These are phyloP conservation scores for Gryganskiella cystojenkinii DNA, from an alignment of 192 early-diverging fungal genomes.

Conservation along the genomic window DNA sequence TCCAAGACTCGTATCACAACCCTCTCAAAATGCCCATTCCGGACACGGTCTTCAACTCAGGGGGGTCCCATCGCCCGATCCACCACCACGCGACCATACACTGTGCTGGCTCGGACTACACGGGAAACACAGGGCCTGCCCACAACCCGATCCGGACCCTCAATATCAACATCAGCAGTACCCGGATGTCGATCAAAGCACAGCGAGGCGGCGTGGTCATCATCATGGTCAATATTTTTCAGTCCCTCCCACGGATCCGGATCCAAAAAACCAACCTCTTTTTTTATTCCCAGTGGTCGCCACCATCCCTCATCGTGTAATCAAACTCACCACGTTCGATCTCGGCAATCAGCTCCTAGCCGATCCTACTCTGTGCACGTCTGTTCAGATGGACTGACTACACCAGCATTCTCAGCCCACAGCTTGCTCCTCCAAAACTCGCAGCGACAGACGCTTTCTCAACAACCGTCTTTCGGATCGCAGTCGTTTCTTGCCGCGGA, in stretches of 20 bases:
- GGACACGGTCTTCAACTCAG: conserved; percentile 15
- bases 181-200: not conserved
- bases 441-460: conserved; percentile 17
- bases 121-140: not conserved
- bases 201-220: conserved; percentile 25
- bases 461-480: conserved; percentile 28
- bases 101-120: not conserved
- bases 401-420: conserved; percentile 3
- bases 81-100: not conserved
- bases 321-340: not conserved
- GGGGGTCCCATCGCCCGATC: not conserved
- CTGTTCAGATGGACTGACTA: conserved; percentile 5
- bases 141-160: not conserved
- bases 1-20: conserved; percentile 24
- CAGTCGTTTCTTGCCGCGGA: conserved; percentile 31
- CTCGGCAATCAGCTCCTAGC: conserved; percentile 7
- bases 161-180: not conserved
- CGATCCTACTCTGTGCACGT: conserved; percentile 38
- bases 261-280: conserved; percentile 19
- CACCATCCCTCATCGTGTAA: not conserved
- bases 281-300: conserved; percentile 3
- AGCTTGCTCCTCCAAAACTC: conserved; percentile 8
- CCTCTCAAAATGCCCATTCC: conserved; percentile 10
- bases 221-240: conserved; percentile 41
- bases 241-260: conserved; percentile 17